phyloP scores from a whole-genome alignment of 306 rosid species.

The Malus orientalis region DNA sequence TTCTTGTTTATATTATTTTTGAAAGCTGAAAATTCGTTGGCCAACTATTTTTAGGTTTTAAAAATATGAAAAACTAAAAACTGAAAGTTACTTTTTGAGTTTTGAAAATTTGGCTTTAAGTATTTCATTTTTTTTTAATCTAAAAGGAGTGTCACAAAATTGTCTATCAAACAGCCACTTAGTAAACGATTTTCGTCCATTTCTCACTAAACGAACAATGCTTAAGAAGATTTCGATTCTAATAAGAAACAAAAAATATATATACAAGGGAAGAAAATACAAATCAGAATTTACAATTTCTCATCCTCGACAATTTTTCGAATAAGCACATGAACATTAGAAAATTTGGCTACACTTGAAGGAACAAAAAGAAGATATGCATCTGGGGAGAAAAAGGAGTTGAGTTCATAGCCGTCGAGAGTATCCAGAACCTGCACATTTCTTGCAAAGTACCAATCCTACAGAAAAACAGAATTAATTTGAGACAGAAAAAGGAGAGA shows the following conservation, averaged over 20 bases:
- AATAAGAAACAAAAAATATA: background rate
- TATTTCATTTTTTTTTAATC: too few relatives aligned
- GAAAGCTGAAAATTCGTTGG: too few relatives aligned
- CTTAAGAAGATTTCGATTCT: background rate
- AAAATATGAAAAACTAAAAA: too few relatives aligned
- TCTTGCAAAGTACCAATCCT: constrained; percentile 96
- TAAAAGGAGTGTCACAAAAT: too few relatives aligned
- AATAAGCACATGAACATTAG: background rate
- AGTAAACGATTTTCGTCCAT: background rate
- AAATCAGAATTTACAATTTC: background rate
- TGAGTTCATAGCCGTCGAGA: constrained; percentile 66
- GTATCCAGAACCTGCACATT: constrained; percentile 97
- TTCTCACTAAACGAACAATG: background rate
- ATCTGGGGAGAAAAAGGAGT: background rate
- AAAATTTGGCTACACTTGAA: background rate
- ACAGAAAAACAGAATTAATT: constrained; percentile 8
- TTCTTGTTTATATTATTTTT: too few relatives aligned
- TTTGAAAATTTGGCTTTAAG: too few relatives aligned
- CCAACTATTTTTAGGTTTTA: too few relatives aligned
- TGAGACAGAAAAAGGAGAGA: constrained; percentile 1
- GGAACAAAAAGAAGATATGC: background rate
- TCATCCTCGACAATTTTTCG: background rate
- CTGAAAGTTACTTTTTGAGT: too few relatives aligned
- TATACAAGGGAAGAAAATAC: background rate
- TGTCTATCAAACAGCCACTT: too few relatives aligned